Conservation (phyloP, 208 protist species). For the Acanthamoeba healyi region DNA sequence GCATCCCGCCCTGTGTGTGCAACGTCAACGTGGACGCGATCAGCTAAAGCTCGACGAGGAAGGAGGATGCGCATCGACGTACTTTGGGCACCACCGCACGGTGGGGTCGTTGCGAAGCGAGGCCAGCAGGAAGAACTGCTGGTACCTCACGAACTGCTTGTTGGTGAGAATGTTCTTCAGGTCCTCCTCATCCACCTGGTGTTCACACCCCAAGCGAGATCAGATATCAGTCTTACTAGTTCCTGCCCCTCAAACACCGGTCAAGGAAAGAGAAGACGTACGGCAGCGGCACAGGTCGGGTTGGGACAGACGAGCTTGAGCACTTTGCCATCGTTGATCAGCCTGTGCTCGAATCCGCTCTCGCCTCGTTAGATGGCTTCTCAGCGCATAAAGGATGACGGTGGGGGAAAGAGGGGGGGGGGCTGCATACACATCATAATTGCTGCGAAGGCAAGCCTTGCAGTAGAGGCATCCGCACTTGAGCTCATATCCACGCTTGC, state of each 20-base stretch:
- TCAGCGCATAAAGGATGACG: neutral
- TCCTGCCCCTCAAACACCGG: too few relatives aligned
- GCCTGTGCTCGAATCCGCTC: neutral
- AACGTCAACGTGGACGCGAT: neutral
- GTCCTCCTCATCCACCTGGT: slow-evolving; percentile 57
- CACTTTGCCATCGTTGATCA: slow-evolving; percentile 70
- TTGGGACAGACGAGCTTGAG: slow-evolving; percentile 64
- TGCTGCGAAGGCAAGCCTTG: slow-evolving; percentile 46
- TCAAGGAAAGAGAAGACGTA: neutral
- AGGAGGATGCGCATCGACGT: neutral
- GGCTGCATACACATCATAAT: slow-evolving; percentile 57
- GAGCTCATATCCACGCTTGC: slow-evolving; percentile 70
- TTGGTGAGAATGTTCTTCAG: slow-evolving; percentile 71
- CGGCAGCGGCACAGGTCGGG: slow-evolving; percentile 27
- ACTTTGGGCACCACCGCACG: slow-evolving; percentile 74
- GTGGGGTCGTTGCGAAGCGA: slow-evolving; percentile 66
- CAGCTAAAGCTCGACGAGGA: neutral
- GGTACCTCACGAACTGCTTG: slow-evolving; percentile 61
- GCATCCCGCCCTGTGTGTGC: slow-evolving; percentile 10
- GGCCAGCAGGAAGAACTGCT: slow-evolving; percentile 70
- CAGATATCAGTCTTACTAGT: too few relatives aligned
- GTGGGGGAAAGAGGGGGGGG: too few relatives aligned
- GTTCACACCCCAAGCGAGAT: neutral
- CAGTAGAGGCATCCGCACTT: slow-evolving; percentile 73
- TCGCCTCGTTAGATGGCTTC: neutral